Evolutionary conservation across 2,329 filamentous ascomycete genomes (phyloP).

Genomic region (Fusarium sp.): DNA sequence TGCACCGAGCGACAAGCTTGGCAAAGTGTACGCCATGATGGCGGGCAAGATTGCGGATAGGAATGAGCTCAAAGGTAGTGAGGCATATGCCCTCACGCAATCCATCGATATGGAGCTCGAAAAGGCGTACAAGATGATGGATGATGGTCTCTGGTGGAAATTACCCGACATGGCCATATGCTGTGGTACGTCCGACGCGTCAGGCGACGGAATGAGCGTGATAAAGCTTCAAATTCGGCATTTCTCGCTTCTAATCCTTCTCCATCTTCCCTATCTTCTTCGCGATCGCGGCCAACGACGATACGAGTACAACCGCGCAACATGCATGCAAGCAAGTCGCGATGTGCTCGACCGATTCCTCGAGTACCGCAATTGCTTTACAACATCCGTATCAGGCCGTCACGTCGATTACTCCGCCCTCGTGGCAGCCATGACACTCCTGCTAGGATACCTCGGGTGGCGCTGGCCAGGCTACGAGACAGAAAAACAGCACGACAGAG

Average conservation of each 20-base stretch:
- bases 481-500: slow-evolving; percentile 44
- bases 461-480: slow-evolving; percentile 39
- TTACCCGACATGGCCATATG: slow-evolving; percentile 40
- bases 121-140: slow-evolving; percentile 51
- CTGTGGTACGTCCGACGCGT: slow-evolving; percentile 29
- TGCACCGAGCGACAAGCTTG: slow-evolving; percentile 53
- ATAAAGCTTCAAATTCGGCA: slow-evolving; percentile 60
- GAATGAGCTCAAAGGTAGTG: slow-evolving; percentile 48
- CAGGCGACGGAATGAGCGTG: slow-evolving; percentile 38
- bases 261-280: slow-evolving; percentile 65
- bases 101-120: slow-evolving; percentile 59
- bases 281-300: slow-evolving; percentile 52
- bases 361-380: slow-evolving; percentile 49
- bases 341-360: slow-evolving; percentile 59
- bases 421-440: slow-evolving; percentile 59
- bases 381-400: slow-evolving; percentile 43
- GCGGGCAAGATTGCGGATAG: slow-evolving; percentile 57
- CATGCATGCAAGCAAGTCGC: slow-evolving; percentile 59
- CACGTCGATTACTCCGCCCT: slow-evolving; percentile 62
- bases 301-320: slow-evolving; percentile 54
- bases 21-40: slow-evolving; percentile 54
- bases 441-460: slow-evolving; percentile 58
- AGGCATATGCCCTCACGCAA: slow-evolving; percentile 52
- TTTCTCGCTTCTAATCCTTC: slow-evolving; percentile 58
- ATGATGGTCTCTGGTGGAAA: slow-evolving; percentile 58